Evolutionary conservation across 768 basidiomycete species (phyloP).

Genomic region (Leccinum longicurvipes): DNA sequence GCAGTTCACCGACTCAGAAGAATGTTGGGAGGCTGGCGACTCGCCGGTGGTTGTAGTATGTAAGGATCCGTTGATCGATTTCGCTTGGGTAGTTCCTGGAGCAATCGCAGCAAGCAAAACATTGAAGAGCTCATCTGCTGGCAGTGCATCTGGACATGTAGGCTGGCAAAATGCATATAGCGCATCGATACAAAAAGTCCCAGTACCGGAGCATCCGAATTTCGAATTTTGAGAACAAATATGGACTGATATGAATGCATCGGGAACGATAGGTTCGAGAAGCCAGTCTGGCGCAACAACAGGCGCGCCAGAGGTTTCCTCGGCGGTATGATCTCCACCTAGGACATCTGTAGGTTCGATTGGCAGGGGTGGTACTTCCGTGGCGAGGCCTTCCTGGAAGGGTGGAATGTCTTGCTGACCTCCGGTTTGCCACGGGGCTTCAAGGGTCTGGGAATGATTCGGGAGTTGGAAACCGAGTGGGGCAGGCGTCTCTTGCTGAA

Average conservation of each 20-base stretch:
- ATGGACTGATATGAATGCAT: neutral
- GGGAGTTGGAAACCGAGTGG: neutral
- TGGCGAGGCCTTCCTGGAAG: neutral
- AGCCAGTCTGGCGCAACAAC: too few species aligned
- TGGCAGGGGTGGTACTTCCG: neutral
- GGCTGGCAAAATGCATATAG: too few species aligned
- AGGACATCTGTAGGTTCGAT: too few species aligned
- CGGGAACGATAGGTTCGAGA: too few species aligned
- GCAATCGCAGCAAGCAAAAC: neutral
- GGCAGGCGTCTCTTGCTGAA: neutral
- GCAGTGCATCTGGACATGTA: too few species aligned
- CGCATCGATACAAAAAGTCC: neutral
- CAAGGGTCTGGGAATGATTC: neutral
- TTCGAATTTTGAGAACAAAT: neutral
- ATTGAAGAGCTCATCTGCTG: neutral
- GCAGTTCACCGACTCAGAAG: rapidly evolving
- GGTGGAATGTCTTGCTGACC: neutral
- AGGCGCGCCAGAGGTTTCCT: neutral
- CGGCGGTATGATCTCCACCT: too few species aligned
- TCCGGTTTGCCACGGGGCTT: neutral
- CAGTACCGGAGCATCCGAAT: neutral
- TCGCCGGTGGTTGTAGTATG: neutral
- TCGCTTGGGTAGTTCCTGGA: neutral
- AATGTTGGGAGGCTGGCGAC: neutral
- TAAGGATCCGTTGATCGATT: neutral